Evolutionary conservation across 768 basidiomycete genomes (phyloP), one percentile per base, ranked within the genome.

Genomic region (Calocybe cyanea): DNA sequence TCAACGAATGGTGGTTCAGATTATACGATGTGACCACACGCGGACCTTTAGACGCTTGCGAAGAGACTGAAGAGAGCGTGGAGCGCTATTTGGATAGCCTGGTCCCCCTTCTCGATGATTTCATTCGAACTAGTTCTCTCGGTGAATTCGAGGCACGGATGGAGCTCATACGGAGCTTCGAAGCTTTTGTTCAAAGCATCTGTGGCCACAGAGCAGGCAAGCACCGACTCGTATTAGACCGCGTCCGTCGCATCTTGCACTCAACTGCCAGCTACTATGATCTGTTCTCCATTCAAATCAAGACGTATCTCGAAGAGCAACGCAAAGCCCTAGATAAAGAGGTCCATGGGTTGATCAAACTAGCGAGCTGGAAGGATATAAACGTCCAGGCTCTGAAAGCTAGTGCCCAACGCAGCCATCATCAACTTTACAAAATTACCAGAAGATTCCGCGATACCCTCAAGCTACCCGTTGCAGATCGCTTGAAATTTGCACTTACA

Each of bases 361-460:
- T 99, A 36, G 96, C 96, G 1, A 97, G 93, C 58, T 98, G 96
- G 96, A 96, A 89, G 64, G 96, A 99, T 59, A 71, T 93, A 59
- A 99, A 98, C 57, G 87, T 98, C 8, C 85, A 90, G 52, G 93
- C 96, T 2, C 73, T 99, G 47, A 89, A 87, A 62, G 84, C 87
- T 49, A 96, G 93, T 59, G 93, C 96, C 0, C 82, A 87, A 48
- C 82, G 75, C 57, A 92, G 92, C 1, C 96, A 99, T 62, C 84
- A 83, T 48, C 90, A 94, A 52, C 70, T 99, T 2, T 93, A 91
- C 77, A 92, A 90, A 62, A 77, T 82, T 51, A 78, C 97, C 48
- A 81, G 91, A 41, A 96, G 92, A 68, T 95, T 93, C 71, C 81
- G 92, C n/a, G 87, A 91, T 35, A 63, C 90, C 18, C 72, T 98